These are phyloP conservation scores for Phragmites australis DNA, from an alignment of 176 grass and related monocot species.

Conservation along the genomic window DNA sequence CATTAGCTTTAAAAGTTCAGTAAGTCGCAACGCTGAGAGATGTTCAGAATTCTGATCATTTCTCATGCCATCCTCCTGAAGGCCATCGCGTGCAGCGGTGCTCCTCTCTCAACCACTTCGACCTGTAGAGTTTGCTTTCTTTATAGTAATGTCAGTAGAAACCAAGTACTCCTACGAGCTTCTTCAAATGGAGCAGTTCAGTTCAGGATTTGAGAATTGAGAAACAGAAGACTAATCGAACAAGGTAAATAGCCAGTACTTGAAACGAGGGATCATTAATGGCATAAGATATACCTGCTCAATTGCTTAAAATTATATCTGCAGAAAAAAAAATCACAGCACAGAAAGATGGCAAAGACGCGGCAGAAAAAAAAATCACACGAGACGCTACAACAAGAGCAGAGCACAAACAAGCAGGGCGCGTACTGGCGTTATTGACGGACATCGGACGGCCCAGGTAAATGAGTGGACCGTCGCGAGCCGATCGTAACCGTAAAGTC, in stretches of 20 bases:
- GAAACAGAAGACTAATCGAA: no score
- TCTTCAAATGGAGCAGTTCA: background rate
- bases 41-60: background rate
- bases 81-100: background rate
- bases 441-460: conserved; percentile 12
- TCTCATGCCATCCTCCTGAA: background rate
- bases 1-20: background rate
- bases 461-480: conserved; percentile 17
- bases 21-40: background rate
- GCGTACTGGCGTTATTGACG: background rate
- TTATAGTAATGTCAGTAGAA: background rate
- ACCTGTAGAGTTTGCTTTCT: background rate
- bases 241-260: background rate
- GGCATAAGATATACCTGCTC: background rate
- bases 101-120: background rate
- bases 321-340: conserved; percentile 8
- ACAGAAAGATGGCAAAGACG: background rate
- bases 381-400: background rate
- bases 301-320: background rate
- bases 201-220: background rate
- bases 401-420: background rate
- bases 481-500: background rate
- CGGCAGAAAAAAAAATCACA: background rate
- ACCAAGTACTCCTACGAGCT: background rate
- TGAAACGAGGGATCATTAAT: background rate